phyloP scores from a whole-genome alignment of 768 basidiomycete species.

The Russula compacta region DNA sequence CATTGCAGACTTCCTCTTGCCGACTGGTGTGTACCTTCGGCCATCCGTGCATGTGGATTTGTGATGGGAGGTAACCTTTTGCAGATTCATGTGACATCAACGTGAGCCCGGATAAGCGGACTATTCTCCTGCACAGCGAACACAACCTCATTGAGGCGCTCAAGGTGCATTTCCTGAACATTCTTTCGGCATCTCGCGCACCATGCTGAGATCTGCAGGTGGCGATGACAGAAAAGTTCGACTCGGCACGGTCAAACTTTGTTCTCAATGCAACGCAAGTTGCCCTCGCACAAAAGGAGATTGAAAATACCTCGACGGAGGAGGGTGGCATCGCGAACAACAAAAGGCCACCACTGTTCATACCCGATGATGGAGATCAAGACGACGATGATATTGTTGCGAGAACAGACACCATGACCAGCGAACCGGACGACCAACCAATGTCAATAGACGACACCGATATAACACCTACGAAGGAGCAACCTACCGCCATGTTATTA shows the following conservation, averaged over 20 bases:
- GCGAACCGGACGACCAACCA: neutral
- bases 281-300: neutral
- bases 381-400: neutral
- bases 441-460: neutral
- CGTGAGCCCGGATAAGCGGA: slow-evolving; percentile 94
- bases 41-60: neutral
- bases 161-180: slow-evolving; percentile 41
- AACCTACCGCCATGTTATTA: neutral
- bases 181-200: neutral
- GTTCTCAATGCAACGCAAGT: slow-evolving; percentile 17
- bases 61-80: too few species aligned
- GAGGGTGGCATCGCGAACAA: neutral
- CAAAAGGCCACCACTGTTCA: neutral
- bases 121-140: slow-evolving; percentile 86
- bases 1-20: slow-evolving; percentile 61
- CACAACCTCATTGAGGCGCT: slow-evolving; percentile 65
- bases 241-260: slow-evolving; percentile 17
- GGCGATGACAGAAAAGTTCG: slow-evolving; percentile 12
- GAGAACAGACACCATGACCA: neutral
- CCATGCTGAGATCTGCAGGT: neutral
- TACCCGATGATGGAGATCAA: slow-evolving; percentile 6
- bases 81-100: slow-evolving; percentile 71
- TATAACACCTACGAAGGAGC: neutral
- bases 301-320: neutral
- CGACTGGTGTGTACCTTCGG: slow-evolving; percentile 49